These are phyloP conservation scores for Extremus antarcticus DNA, from an alignment of 495 filamentous ascomycete genomes.

Conservation along the genomic window DNA sequence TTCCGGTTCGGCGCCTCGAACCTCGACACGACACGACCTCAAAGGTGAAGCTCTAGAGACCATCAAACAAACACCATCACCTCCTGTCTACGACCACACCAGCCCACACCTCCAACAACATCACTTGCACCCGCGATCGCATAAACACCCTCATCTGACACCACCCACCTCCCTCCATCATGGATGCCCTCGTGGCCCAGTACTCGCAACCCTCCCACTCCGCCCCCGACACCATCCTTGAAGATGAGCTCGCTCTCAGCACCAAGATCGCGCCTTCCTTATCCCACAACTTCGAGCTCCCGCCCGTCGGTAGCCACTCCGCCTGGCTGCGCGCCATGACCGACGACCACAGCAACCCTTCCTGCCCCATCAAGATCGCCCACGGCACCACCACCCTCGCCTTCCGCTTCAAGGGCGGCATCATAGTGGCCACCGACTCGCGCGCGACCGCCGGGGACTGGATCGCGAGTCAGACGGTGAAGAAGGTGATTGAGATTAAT, in stretches of 20 bases:
- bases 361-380: slow-evolving; percentile 96
- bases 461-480: slow-evolving; percentile 98
- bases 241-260: slow-evolving; percentile 68
- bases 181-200: slow-evolving; percentile 88
- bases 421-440: slow-evolving; percentile 96
- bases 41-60: not conserved
- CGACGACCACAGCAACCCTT: slow-evolving; percentile 91
- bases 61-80: not conserved
- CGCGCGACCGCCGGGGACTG: slow-evolving; percentile 92
- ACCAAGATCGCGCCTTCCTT: slow-evolving; percentile 54
- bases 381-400: slow-evolving; percentile 98
- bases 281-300: slow-evolving; percentile 83
- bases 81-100: not conserved
- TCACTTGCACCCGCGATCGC: not conserved
- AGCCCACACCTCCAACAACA: not conserved
- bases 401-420: slow-evolving; percentile 94
- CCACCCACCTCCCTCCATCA: slow-evolving; percentile 31
- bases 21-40: not conserved
- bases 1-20: no score
- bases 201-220: slow-evolving; percentile 69
- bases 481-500: slow-evolving; percentile 97
- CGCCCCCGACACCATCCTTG: slow-evolving; percentile 48
- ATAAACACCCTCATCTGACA: not conserved
- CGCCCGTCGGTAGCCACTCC: slow-evolving; percentile 71
- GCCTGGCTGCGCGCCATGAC: slow-evolving; percentile 94